Conservation (phyloP, 306 rosid species). For the Prunus fruticosa region DNA sequence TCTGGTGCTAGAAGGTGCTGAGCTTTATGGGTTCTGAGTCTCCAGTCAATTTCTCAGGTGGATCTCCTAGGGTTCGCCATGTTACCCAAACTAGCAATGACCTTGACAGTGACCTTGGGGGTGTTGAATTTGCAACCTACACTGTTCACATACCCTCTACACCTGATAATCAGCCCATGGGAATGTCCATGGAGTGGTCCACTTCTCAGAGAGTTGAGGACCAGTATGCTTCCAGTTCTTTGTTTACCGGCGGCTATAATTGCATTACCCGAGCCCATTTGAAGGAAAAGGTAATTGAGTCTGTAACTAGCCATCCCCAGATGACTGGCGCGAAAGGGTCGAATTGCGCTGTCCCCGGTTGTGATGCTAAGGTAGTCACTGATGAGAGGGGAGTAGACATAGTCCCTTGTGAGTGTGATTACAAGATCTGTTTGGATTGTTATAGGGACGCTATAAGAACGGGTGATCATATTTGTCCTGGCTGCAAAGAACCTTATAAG, state of each 20-base stretch:
- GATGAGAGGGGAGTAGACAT: slow-evolving; percentile 67
- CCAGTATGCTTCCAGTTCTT: slow-evolving; percentile 57
- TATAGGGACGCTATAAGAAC: slow-evolving; percentile 43
- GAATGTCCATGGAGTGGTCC: slow-evolving; percentile 49
- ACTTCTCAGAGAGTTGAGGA: slow-evolving; percentile 62
- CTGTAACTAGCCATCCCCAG: slow-evolving; percentile 65
- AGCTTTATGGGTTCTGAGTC: slow-evolving; percentile 35
- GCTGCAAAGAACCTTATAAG: slow-evolving; percentile 48
- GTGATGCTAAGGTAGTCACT: slow-evolving; percentile 53
- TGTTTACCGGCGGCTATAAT: slow-evolving; percentile 70
- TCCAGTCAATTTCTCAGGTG: slow-evolving; percentile 15
- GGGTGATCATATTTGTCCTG: slow-evolving; percentile 62
- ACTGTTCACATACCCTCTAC: slow-evolving; percentile 59
- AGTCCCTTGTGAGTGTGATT: slow-evolving; percentile 59
- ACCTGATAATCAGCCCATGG: slow-evolving; percentile 65
- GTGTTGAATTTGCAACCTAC: slow-evolving; percentile 44
- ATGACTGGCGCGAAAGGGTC: slow-evolving; percentile 66
- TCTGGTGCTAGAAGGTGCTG: background rate
- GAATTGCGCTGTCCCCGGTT: slow-evolving; percentile 48
- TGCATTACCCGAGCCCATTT: slow-evolving; percentile 54
- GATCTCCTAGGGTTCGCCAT: slow-evolving; percentile 32
- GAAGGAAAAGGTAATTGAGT: slow-evolving; percentile 61
- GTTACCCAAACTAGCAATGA: slow-evolving; percentile 34
- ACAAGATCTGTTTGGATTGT: slow-evolving; percentile 68
- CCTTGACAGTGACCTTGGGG: slow-evolving; percentile 42